Percentiles rank a stretch among this genome's conserved stretches.
Conservation (phyloP, 1,284 basidiomycete species). For the Ustilago shanxiensis region DNA sequence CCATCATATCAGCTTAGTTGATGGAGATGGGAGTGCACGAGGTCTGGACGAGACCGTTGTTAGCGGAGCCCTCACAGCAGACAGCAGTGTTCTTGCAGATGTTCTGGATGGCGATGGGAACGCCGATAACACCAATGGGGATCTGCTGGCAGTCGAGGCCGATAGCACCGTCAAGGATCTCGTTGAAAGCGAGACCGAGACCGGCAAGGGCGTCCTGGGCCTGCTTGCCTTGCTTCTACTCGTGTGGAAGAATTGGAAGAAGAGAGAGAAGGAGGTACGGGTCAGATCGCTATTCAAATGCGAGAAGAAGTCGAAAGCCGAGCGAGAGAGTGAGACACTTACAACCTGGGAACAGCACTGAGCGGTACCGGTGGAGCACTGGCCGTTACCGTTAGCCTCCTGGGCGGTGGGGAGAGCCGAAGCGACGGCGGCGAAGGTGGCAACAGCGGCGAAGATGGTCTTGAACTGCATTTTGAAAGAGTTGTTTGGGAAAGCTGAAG, state of each 20-base stretch:
- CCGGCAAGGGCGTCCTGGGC: slow-evolving; percentile 52
- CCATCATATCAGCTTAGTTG: neutral
- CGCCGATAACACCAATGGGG: slow-evolving; percentile 37
- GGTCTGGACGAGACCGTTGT: slow-evolving; percentile 58
- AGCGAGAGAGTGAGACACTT: slow-evolving; percentile 20
- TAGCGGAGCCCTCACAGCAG: slow-evolving; percentile 47
- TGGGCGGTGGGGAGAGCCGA: slow-evolving; percentile 34
- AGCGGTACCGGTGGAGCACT: slow-evolving; percentile 47
- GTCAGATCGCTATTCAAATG: slow-evolving; percentile 21
- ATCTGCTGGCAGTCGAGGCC: slow-evolving; percentile 55
- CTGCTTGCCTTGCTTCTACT: slow-evolving; percentile 46
- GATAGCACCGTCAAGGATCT: slow-evolving; percentile 45
- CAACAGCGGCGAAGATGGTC: slow-evolving; percentile 52
- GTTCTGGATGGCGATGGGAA: slow-evolving; percentile 41
- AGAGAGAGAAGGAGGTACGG: neutral
- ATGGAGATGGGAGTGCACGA: slow-evolving; percentile 52
- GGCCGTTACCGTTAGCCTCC: slow-evolving; percentile 48
- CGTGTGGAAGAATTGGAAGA: slow-evolving; percentile 12
- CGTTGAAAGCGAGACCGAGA: slow-evolving; percentile 56
- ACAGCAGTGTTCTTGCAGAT: slow-evolving; percentile 53
- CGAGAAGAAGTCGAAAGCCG: neutral
- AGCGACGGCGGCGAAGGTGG: slow-evolving; percentile 51
- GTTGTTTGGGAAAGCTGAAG: slow-evolving; percentile 34
- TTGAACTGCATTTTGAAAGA: slow-evolving; percentile 62
- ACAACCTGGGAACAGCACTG: slow-evolving; percentile 55